Evolutionary conservation across 169 alveolate species (phyloP).

Genomic region (Plasmodium gallinaceum): DNA sequence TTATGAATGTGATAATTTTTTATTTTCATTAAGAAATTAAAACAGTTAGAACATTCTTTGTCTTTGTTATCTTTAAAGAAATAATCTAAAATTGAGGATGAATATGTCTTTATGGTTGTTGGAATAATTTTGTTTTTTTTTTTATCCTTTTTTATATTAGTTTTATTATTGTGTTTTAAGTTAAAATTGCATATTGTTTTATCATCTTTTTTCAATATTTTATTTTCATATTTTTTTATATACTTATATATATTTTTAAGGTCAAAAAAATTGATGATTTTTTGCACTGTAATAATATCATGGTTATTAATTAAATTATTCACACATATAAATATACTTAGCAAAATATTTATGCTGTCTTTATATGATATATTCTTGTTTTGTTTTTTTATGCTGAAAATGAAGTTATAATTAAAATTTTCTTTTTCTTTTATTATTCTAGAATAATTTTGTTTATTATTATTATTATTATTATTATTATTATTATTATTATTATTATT

Average conservation of each 20-base stretch:
- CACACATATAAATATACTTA: constrained; percentile 65
- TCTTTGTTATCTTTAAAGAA: constrained; percentile 9
- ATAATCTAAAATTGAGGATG: constrained; percentile 12
- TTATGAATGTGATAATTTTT: constrained; percentile 14
- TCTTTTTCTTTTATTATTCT: constrained; percentile 6
- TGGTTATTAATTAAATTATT: constrained; percentile 60
- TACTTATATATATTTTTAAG: constrained; percentile 21
- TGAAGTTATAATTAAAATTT: constrained; percentile 7
- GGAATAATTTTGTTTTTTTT: background rate
- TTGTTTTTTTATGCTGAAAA: constrained; percentile 25
- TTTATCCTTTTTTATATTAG: constrained; percentile 16
- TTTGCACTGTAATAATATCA: constrained; percentile 32
- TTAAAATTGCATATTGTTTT: background rate
- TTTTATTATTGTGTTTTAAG: background rate
- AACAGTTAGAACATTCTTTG: background rate
- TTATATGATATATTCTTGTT: background rate
- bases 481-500: background rate
- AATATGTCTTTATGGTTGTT: background rate
- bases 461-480: background rate
- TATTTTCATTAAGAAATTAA: constrained; percentile 14
- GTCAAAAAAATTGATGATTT: constrained; percentile 15
- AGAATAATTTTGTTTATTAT: background rate
- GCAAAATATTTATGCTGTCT: constrained; percentile 4
- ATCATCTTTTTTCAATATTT: constrained; percentile 6
- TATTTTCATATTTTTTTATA: constrained; percentile 16